phyloP scores from a whole-genome alignment of 345 rosid species.

The Firmiana major region DNA sequence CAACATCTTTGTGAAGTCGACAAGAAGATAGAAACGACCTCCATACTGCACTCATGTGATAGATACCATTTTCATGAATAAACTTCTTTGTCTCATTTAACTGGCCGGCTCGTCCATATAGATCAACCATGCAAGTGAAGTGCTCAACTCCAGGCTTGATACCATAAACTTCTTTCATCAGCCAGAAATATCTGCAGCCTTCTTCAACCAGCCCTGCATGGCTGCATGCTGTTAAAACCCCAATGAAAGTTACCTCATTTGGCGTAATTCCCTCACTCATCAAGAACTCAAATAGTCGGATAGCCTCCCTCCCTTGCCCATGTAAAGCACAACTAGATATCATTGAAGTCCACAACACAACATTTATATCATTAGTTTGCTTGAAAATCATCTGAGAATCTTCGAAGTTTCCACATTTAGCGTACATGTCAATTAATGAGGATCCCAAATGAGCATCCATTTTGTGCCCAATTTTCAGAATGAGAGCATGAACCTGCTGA shows the following conservation, averaged over 20 bases:
- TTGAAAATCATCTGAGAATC: slow-evolving; percentile 39
- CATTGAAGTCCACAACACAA: slow-evolving; percentile 52
- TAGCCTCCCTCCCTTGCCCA: slow-evolving; percentile 43
- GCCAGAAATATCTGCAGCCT: slow-evolving; percentile 38
- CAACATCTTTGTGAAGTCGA: slow-evolving; percentile 36
- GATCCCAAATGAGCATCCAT: slow-evolving; percentile 43
- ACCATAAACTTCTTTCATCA: slow-evolving; percentile 40
- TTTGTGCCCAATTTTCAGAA: slow-evolving; percentile 43
- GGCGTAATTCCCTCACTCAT: slow-evolving; percentile 34
- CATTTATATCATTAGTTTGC: slow-evolving; percentile 22
- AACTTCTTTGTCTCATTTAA: slow-evolving; percentile 41
- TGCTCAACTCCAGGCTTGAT: slow-evolving; percentile 49
- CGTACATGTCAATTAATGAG: slow-evolving; percentile 48
- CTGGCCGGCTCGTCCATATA: slow-evolving; percentile 49
- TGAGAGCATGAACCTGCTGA: slow-evolving; percentile 39
- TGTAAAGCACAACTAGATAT: slow-evolving; percentile 43
- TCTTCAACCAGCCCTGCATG: slow-evolving; percentile 47
- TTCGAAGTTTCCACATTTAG: slow-evolving; percentile 45
- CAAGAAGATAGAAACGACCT: slow-evolving; percentile 49
- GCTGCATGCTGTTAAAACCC: slow-evolving; percentile 53
- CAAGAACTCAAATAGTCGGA: slow-evolving; percentile 32
- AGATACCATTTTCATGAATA: slow-evolving; percentile 36
- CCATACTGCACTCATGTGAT: slow-evolving; percentile 38
- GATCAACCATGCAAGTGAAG: slow-evolving; percentile 54
- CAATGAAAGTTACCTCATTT: slow-evolving; percentile 44